Percentiles rank a stretch among this genome's conserved stretches.
phyloP scores from a whole-genome alignment of 2,329 filamentous ascomycete species.

The Paracoccidioides lutzii region DNA sequence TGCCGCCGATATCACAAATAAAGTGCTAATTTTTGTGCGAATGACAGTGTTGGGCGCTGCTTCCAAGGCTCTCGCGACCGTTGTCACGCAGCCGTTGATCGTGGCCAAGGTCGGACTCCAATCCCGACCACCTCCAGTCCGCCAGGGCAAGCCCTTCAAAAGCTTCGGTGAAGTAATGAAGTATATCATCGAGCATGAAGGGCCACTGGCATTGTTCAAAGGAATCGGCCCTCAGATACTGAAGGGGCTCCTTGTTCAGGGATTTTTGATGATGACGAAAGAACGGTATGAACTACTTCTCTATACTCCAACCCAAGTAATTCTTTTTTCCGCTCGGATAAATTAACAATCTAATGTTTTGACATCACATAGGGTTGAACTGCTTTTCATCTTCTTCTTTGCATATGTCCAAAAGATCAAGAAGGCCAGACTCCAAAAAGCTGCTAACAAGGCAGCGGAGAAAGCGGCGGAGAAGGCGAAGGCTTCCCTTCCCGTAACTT shows the following conservation, averaged over 20 bases:
- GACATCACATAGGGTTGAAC: conserved; percentile 53
- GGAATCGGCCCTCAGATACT: conserved; percentile 87
- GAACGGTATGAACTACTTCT: conserved; percentile 52
- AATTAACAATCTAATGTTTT: conserved; percentile 6
- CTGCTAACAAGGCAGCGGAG: conserved; percentile 43
- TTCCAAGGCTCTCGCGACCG: conserved; percentile 84
- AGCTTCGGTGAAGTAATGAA: conserved; percentile 88
- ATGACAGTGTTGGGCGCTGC: conserved; percentile 72
- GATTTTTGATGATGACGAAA: conserved; percentile 98
- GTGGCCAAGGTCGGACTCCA: conserved; percentile 96
- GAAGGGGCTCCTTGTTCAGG: conserved; percentile 88
- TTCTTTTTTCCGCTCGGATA: background rate
- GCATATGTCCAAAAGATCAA: conserved; percentile 63
- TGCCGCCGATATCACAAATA: background rate
- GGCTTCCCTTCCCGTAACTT: conserved; percentile 34
- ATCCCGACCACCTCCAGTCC: conserved; percentile 72
- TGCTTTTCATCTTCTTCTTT: conserved; percentile 75
- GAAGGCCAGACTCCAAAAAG: conserved; percentile 49
- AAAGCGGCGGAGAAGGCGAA: conserved; percentile 51
- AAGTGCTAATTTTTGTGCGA: conserved; percentile 7
- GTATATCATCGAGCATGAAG: conserved; percentile 85
- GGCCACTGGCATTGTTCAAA: conserved; percentile 76
- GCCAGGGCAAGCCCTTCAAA: conserved; percentile 84
- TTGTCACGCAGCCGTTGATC: conserved; percentile 87
- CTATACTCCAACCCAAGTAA: background rate